Conservation (phyloP, 2,329 filamentous ascomycete genomes). For the Tolypocladium pustulatum region DNA sequence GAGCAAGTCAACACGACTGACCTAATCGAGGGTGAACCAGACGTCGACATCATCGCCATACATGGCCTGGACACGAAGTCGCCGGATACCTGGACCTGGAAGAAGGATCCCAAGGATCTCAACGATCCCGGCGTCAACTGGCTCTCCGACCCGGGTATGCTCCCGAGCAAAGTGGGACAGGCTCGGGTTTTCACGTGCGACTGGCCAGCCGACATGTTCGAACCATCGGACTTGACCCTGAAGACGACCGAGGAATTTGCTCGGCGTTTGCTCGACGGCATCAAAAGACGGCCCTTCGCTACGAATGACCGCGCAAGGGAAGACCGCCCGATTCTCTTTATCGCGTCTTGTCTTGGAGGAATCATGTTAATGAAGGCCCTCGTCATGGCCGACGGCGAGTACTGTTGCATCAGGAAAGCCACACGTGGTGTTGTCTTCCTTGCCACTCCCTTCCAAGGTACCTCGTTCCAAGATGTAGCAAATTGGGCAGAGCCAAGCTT, state of each 20-base stretch:
- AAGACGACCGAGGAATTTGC: slow-evolving; percentile 11
- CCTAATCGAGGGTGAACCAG: slow-evolving; percentile 1
- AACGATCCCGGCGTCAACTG: slow-evolving; percentile 10
- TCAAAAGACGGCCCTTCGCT: slow-evolving; percentile 7
- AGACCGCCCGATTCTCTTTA: slow-evolving; percentile 17
- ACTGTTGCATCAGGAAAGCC: slow-evolving; percentile 7
- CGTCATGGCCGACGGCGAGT: slow-evolving; percentile 7
- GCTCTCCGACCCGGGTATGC: slow-evolving; percentile 13
- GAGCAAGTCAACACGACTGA: neutral
- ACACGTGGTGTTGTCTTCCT: slow-evolving; percentile 16
- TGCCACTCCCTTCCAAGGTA: slow-evolving; percentile 17
- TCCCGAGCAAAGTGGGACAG: slow-evolving; percentile 7
- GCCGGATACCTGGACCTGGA: slow-evolving; percentile 16
- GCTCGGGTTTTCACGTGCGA: slow-evolving; percentile 18
- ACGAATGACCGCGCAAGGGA: no score
- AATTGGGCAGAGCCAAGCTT: slow-evolving; percentile 9
- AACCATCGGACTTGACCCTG: slow-evolving; percentile 6
- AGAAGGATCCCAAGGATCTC: no score
- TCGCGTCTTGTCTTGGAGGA: slow-evolving; percentile 23
- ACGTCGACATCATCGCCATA: slow-evolving; percentile 23
- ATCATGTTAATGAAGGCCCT: slow-evolving; percentile 19
- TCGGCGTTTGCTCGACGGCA: slow-evolving; percentile 11
- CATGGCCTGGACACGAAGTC: slow-evolving; percentile 21
- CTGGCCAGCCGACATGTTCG: slow-evolving; percentile 15
- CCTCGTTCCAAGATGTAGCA: slow-evolving; percentile 14